Base-by-base conservation (phyloP, 2,329 filamentous ascomycete genomes). In the Botrytis galanthina region DNA sequence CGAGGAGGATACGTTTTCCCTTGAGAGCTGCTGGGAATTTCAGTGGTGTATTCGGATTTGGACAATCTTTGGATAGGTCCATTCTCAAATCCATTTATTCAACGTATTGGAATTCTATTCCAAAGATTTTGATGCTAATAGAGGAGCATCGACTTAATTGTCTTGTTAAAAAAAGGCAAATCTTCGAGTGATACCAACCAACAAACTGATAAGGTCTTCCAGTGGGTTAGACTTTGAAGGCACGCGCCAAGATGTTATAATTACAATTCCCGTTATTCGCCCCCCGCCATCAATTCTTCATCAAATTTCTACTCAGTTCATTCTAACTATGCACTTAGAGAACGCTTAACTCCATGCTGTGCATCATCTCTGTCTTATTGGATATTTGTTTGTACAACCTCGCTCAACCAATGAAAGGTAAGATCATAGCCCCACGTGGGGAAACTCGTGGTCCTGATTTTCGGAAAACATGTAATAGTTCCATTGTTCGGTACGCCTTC, bases 1-100 rank as follows among this genome's bases (percentile, higher is more conserved):
- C 91, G 12, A 93, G 85, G 12, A 93, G 82, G 75, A 93, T 85
- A 75, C 87, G 87, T 80, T 89, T 90, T 16, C 88, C 89, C 54
- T 84, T 82, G n/a, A 92, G 84, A 14, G 83, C 76, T 29, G 73
- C 76, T 8, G 85, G 85, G 70, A 87, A 86, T 39, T 75, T 18
- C 1, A 48, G 60, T n/a, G 48, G 12, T 54, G 26, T 54, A 20
- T 60, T 9, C 46, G 29, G 3, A 16, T 35, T 37, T 35, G 42
- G 42, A 35, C 10, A 16, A 46, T 35, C n/a, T 29, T 46, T 46
- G 5, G 18, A 32, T 32, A 32, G n/a, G 2, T 35, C 20, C 62
- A 64, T 64, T 46, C 22, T 22, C 6, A 61, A 64, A 22, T 26
- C 32, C 20, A 29, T 32, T 46, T 32, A 0, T 32, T 46, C n/a